These are phyloP conservation scores for Rhizopogon rudus DNA, from an alignment of 768 basidiomycete genomes.

Conservation along the genomic window DNA sequence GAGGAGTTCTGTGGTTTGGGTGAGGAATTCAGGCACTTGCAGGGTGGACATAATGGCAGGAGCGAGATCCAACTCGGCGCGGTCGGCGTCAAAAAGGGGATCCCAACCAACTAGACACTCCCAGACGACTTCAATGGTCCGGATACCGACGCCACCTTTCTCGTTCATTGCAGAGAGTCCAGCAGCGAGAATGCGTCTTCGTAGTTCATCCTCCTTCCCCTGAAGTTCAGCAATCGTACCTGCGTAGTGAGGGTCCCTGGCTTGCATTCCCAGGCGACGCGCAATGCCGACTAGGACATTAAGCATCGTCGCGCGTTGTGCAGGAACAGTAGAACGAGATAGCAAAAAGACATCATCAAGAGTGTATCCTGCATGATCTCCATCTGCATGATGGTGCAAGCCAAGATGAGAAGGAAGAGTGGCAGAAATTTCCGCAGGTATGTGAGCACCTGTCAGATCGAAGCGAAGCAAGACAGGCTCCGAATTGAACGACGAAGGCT, in stretches of 20 bases:
- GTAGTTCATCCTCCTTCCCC: conserved; percentile 36
- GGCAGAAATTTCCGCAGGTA: conserved; percentile 48
- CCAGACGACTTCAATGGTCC: conserved; percentile 72
- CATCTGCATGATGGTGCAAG: conserved; percentile 85
- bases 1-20: conserved; percentile 40
- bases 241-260: not conserved
- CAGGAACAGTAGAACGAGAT: conserved; percentile 74
- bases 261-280: conserved; percentile 23
- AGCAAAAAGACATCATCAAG: conserved; percentile 80
- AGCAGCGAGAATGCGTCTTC: conserved; percentile 61
- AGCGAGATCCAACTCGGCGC: conserved; percentile 37
- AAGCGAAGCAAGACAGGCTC: conserved; percentile 49
- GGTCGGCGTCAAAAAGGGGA: conserved; percentile 23
- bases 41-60: conserved; percentile 14
- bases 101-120: conserved; percentile 70
- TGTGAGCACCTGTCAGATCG: conserved; percentile 68
- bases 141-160: conserved; percentile 59
- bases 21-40: conserved; percentile 41
- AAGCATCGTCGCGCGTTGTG: conserved; percentile 81
- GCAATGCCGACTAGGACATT: conserved; percentile 62
- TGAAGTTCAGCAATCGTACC: conserved; percentile 9
- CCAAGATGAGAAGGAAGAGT: conserved; percentile 80
- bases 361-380: conserved; percentile 78
- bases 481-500: conserved; percentile 13
- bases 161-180: conserved; percentile 64